Conservation (phyloP, 768 basidiomycete species). For the Sporobolomyces pararoseus region DNA sequence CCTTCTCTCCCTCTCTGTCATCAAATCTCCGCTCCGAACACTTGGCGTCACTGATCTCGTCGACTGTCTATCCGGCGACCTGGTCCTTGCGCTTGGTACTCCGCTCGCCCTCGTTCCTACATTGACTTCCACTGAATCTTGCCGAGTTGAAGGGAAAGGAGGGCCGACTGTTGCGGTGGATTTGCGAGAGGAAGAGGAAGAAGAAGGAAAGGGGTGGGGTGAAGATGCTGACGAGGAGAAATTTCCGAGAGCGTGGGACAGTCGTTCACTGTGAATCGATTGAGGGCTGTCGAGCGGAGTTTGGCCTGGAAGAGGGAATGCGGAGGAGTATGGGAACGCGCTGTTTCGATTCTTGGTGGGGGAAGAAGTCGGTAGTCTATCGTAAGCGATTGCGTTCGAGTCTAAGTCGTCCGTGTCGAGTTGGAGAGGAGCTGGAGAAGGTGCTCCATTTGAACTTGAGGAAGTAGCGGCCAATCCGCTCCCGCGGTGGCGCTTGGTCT, state of each 20-base stretch:
- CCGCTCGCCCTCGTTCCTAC: slow-evolving; percentile 1
- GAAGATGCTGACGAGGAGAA: not conserved
- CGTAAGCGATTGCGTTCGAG: slow-evolving; percentile 20
- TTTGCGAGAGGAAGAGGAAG: too few relatives aligned
- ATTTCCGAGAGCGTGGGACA: slow-evolving; percentile 29
- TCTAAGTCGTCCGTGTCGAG: slow-evolving; percentile 18
- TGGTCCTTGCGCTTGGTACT: not conserved
- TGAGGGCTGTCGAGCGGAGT: not conserved
- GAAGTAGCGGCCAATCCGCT: slow-evolving; percentile 12
- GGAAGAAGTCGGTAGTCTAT: slow-evolving; percentile 29
- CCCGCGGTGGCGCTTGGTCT: slow-evolving; percentile 13
- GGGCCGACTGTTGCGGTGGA: slow-evolving; percentile 8
- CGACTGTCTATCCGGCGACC: slow-evolving; percentile 12
- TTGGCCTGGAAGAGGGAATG: slow-evolving; percentile 21
- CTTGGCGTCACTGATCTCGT: slow-evolving; percentile 31
- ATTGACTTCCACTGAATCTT: slow-evolving; percentile 5
- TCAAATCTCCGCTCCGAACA: slow-evolving; percentile 8
- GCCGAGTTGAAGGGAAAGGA: not conserved
- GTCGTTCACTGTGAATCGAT: slow-evolving; percentile 5
- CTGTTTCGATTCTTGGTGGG: slow-evolving; percentile 19
- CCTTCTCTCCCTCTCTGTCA: slow-evolving; percentile 7
- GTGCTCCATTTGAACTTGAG: slow-evolving; percentile 4
- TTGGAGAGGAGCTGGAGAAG: not conserved
- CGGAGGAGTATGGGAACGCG: slow-evolving; percentile 30
- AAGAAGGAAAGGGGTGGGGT: not conserved